A percentile compares a stretch with the other conserved stretches of the same genome.
Evolutionary conservation across 306 rosid species (phyloP).

Genomic region (Cucurbita moschata): DNA sequence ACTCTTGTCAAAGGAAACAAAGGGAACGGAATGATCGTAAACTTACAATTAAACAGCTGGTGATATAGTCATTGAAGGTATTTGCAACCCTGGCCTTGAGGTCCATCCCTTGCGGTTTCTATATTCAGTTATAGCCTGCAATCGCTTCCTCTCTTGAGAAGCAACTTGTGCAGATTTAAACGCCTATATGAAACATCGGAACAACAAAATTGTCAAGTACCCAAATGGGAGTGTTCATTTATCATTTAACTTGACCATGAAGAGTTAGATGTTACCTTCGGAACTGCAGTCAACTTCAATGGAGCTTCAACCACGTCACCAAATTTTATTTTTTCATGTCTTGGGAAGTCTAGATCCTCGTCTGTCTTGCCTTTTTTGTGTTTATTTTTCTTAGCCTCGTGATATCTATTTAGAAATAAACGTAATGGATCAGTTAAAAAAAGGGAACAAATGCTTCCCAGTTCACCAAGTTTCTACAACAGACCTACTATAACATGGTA

Average conservation of each 20-base stretch:
- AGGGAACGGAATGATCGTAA: neutral
- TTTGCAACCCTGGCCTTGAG: conserved; percentile 67
- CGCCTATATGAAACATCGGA: conserved; percentile 29
- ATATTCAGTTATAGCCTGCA: conserved; percentile 71
- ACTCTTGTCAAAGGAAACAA: neutral
- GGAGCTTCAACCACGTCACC: conserved; percentile 94
- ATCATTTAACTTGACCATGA: neutral
- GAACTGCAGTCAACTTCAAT: conserved; percentile 45
- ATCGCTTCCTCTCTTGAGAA: conserved; percentile 69
- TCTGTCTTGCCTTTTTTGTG: conserved; percentile 34
- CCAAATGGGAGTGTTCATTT: neutral
- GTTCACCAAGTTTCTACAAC: neutral
- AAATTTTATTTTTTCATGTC: conserved; percentile 54
- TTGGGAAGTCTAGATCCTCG: conserved; percentile 43
- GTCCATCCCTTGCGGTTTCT: conserved; percentile 67
- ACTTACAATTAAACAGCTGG: neutral
- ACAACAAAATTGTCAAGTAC: neutral
- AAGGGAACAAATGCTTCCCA: neutral
- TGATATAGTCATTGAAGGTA: conserved; percentile 15
- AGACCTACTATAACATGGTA: neutral
- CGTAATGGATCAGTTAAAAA: neutral
- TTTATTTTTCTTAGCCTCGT: conserved; percentile 56
- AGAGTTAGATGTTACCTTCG: conserved; percentile 36
- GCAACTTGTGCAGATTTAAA: conserved; percentile 46
- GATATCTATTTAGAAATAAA: conserved; percentile 33